Conservation (phyloP, 208 protist genomes). For the Acanthamoeba triangularis region DNA sequence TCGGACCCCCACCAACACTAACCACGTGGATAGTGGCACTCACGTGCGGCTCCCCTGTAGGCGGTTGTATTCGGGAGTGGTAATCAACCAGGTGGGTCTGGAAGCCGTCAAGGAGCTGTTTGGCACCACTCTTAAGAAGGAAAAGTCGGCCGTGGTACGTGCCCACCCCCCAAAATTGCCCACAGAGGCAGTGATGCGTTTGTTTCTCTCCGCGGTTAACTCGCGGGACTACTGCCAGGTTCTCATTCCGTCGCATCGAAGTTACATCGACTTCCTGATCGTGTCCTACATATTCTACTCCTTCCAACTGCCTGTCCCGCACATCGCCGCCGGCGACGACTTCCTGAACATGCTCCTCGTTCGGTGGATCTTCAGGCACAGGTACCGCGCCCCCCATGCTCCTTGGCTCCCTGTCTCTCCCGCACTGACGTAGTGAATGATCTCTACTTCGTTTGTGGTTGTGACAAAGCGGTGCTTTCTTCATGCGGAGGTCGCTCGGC, state of each 20-base stretch:
- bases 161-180: background rate
- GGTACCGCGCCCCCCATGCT: background rate
- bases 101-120: conserved; percentile 68
- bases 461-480: conserved; percentile 81
- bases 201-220: background rate
- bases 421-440: background rate
- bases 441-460: background rate
- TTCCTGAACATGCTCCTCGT: conserved; percentile 82
- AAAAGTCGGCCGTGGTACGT: conserved; percentile 56
- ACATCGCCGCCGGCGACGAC: conserved; percentile 84
- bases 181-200: background rate
- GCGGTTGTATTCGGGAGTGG: conserved; percentile 60
- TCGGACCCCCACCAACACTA: background rate
- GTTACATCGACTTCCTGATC: conserved; percentile 87
- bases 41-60: background rate
- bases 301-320: conserved; percentile 81
- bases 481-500: conserved; percentile 82
- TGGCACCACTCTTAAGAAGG: conserved; percentile 9
- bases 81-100: conserved; percentile 66
- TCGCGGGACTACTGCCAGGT: background rate
- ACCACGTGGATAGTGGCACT: background rate
- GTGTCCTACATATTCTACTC: conserved; percentile 82
- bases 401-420: background rate
- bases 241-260: conserved; percentile 84
- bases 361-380: conserved; percentile 82